phyloP scores from a whole-genome alignment of 148 eudicot species.

The Dianthus caryophyllus region DNA sequence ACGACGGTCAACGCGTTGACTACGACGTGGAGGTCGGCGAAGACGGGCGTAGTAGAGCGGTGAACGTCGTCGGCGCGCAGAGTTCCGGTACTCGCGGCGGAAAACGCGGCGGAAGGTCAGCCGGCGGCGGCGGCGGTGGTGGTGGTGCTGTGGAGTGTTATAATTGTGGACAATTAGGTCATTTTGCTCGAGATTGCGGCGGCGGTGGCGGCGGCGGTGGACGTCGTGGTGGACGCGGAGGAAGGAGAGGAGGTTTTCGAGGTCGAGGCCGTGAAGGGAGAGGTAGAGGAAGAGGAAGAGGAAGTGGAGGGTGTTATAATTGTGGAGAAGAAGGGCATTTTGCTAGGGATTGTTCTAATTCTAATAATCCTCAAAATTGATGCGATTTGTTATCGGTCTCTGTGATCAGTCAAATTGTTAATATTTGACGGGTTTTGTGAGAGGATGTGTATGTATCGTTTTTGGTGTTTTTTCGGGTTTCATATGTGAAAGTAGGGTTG shows the following conservation, averaged over 20 bases:
- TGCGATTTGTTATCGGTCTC: neutral
- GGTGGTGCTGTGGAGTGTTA: slow-evolving; percentile 13
- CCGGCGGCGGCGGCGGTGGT: slow-evolving; percentile 14
- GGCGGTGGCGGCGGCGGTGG: slow-evolving; percentile 20
- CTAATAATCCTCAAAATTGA: slow-evolving; percentile 25
- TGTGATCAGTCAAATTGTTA: no score
- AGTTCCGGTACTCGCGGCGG: slow-evolving; percentile 1
- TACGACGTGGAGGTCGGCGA: slow-evolving; percentile 38
- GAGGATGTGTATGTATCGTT: neutral
- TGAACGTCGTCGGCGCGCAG: slow-evolving; percentile 36
- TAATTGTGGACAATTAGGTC: slow-evolving; percentile 11
- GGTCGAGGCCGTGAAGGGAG: slow-evolving; percentile 23
- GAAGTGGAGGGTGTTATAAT: slow-evolving; percentile 32
- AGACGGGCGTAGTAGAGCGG: slow-evolving; percentile 53
- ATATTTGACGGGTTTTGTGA: no score
- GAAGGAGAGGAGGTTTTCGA: slow-evolving; percentile 15
- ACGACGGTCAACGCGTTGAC: slow-evolving; percentile 59
- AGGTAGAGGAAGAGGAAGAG: slow-evolving; percentile 15
- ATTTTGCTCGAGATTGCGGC: no score
- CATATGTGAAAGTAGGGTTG: no score
- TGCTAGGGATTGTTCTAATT: slow-evolving; percentile 48
- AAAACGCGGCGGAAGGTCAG: neutral
- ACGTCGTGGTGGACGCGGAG: slow-evolving; percentile 20
- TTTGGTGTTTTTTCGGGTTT: neutral
- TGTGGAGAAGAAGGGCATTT: slow-evolving; percentile 65